Percentiles rank a stretch among this genome's conserved stretches.
Conservation (phyloP, 2,329 filamentous ascomycete genomes). For the Penicillium paneum region DNA sequence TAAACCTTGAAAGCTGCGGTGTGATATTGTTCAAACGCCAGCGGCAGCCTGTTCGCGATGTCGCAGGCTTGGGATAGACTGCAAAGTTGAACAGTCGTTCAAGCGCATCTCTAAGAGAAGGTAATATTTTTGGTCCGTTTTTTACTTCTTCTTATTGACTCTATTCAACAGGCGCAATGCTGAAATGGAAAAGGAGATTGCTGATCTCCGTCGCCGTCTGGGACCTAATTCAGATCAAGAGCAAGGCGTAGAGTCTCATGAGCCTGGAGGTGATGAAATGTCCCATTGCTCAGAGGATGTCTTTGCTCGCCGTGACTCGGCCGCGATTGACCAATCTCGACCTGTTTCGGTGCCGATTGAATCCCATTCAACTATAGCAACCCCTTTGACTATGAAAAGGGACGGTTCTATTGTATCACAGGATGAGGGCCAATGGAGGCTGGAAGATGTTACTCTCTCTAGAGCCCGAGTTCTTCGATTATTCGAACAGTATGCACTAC, state of each 20-base stretch:
- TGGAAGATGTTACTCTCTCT: conserved; percentile 47
- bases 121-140: conserved; percentile 16
- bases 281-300: conserved; percentile 37
- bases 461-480: conserved; percentile 40
- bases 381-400: conserved; percentile 33
- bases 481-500: conserved; percentile 40
- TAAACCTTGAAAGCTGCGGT: conserved; percentile 52
- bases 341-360: conserved; percentile 37
- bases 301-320: conserved; percentile 31
- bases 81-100: conserved; percentile 64
- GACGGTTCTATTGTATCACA: conserved; percentile 38
- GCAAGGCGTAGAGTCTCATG: conserved; percentile 24
- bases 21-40: conserved; percentile 63
- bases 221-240: conserved; percentile 33
- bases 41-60: conserved; percentile 61
- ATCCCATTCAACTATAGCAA: conserved; percentile 30
- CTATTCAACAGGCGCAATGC: conserved; percentile 54
- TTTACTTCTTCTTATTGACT: conserved; percentile 8
- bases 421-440: conserved; percentile 44
- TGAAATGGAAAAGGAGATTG: conserved; percentile 58
- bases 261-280: conserved; percentile 29
- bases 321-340: conserved; percentile 26
- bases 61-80: conserved; percentile 58
- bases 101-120: conserved; percentile 62
- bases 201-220: conserved; percentile 47